Base-by-base conservation (phyloP, 495 filamentous ascomycete species). In the Aspergillus avenaceus region DNA sequence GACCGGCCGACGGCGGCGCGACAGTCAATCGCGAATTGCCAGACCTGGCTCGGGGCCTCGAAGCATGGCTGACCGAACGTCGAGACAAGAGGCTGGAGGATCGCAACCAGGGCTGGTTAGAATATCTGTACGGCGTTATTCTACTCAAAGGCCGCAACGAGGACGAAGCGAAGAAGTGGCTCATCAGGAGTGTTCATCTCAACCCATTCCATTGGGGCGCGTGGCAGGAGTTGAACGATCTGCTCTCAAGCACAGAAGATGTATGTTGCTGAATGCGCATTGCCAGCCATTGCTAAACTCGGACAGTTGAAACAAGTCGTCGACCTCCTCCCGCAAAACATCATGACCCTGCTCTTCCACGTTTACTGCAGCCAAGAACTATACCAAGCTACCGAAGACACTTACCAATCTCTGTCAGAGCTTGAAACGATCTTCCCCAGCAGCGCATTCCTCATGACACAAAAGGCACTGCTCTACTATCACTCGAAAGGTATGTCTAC, bases 181-280 rank as follows among this genome's bases (percentile, higher is more conserved):
- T 97, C 5, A 75, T 96, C 29, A 76, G 80, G 53, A 96, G 91
- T 61, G 87, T 96, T 6, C 86, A 91, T 60, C 68, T 85, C 38
- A 91, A 86, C 60, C 87, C 91, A 3, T 95, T 88, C 74, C 95
- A 97, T 65, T 99, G 95, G 95, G 90, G 90, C 1, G 88, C 90
- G 22, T 99, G 95, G 95, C 76, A 90, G 21, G 95, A 97, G 66
- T 75, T 99, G 48, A 79, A 77, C 16, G 84, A 83, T 14, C 77
- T 95, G 16, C 69, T 96, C 16, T 82, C 83, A 21, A 84, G 81
- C 46, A 77, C 84, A n/a, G 88, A 95, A 68, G 90, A 96, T 61
- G 88, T 96, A 66, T 58, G 82, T 71, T 26, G 50, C 71, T 61
- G 65, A 16, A 8, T n/a, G 13, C 4, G 19, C 16, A 8, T 21